phyloP scores from a whole-genome alignment of 2,329 filamentous ascomycete species.

The Clonostachys chloroleuca region DNA sequence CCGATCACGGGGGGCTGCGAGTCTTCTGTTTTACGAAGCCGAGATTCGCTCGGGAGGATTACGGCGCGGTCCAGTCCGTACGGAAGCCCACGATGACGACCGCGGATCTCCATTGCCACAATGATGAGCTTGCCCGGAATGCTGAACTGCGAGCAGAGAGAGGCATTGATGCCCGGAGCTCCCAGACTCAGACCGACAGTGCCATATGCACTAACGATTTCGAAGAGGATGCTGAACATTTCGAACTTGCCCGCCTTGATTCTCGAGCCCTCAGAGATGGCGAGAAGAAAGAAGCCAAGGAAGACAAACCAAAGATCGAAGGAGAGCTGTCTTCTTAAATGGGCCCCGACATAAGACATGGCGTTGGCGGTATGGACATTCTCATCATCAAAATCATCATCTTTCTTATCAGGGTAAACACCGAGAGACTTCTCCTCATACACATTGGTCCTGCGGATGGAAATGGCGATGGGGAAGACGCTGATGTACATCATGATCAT shows the following conservation, averaged over 20 bases:
- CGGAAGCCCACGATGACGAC: conserved; percentile 63
- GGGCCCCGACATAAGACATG: conserved; percentile 82
- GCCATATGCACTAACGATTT: conserved; percentile 86
- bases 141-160: conserved; percentile 78
- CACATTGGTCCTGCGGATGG: conserved; percentile 88
- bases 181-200: conserved; percentile 91
- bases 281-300: conserved; percentile 85
- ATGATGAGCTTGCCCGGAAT: conserved; percentile 67
- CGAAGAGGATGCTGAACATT: conserved; percentile 71
- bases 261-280: conserved; percentile 76
- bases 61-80: conserved; percentile 63
- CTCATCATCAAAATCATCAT: conserved; percentile 32
- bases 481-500: conserved; percentile 99
- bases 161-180: conserved; percentile 70
- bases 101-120: conserved; percentile 66
- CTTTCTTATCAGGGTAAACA: conserved; percentile 43
- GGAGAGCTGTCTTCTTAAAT: conserved; percentile 88
- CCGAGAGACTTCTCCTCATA: conserved; percentile 89
- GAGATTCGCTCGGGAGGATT: conserved; percentile 51
- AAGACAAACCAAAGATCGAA: conserved; percentile 99
- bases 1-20: conserved; percentile 15
- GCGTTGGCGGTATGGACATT: conserved; percentile 35
- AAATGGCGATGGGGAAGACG: conserved; percentile 94
- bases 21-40: conserved; percentile 45
- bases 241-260: conserved; percentile 62